Evolutionary conservation across 176 grass and related monocot species (phyloP), one percentile per base, ranked within the genome.

Genomic region (Carex parvula): DNA sequence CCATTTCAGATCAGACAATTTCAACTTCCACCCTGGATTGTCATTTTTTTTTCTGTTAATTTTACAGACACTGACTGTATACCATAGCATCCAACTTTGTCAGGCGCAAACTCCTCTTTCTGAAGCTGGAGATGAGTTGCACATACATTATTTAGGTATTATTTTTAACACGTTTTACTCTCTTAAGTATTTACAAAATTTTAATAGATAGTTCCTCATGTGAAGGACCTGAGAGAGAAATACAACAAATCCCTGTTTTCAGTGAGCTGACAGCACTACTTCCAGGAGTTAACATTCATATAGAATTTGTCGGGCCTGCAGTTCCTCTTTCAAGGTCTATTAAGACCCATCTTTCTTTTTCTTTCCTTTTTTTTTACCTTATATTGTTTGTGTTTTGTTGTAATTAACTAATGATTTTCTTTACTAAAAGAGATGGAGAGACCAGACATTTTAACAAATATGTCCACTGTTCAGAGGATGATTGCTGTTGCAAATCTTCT

Each of bases 71-170:
- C 88, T 98, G 77, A 98, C 87, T 72, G 4, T 98, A 63, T 98
- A 98, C 82, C 92, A 95, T 71, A 90, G 95, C 81, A 46, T 90
- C 70, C 91, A 92, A 92, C 81, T 97, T 64, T 91, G 82, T 83
- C 24, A 14, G 70, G 2, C 68, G 46, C 87, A 57, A 89, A 74
- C 63, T 32, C 92, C 86, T 83, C 87, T 77, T 89, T 78, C 79
- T 76, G 81, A 89, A 88, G 81, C 58, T 8, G 71, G 79, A 72
- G 74, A 86, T 57, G 88, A 78, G 64, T 85, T 98, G 50, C 22
- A 56, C 55, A 90, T 98, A 89, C 96, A 98, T 79, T 98, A 98
- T 88, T 93, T 98, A 98, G 96, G 96, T 98, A 94, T 86, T 17
- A 58, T 64, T n/a, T 84, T 64, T 54, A 52, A 67, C 15, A 55